These are phyloP conservation scores for Talaromyces nanjingensis DNA, from an alignment of 495 filamentous ascomycete species.

Conservation along the genomic window DNA sequence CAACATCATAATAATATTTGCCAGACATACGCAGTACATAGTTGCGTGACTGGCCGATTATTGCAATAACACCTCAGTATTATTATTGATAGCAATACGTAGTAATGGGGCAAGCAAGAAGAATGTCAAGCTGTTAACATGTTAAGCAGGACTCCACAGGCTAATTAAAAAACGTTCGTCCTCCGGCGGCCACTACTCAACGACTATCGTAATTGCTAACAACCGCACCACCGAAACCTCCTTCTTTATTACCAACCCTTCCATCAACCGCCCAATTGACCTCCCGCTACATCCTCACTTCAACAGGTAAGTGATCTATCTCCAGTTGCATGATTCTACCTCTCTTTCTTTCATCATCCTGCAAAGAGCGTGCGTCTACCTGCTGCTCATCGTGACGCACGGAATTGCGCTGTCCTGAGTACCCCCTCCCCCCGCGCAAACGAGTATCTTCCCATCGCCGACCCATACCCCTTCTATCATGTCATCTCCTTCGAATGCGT, in stretches of 20 bases:
- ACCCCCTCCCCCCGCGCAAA: conserved; percentile 5
- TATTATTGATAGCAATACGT: neutral
- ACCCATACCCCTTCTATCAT: neutral
- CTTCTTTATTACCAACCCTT: neutral
- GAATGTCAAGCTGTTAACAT: neutral
- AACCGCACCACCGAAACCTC: neutral
- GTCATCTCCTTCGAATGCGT: neutral
- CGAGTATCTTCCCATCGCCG: neutral
- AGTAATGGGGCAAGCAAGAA: neutral
- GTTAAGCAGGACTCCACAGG: neutral
- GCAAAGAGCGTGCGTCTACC: neutral
- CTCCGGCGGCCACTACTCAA: neutral
- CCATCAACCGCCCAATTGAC: neutral
- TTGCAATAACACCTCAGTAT: neutral
- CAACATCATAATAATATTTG: neutral
- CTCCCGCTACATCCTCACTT: neutral
- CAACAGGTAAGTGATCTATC: neutral
- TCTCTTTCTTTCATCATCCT: neutral
- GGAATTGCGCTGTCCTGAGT: neutral
- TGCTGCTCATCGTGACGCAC: neutral
- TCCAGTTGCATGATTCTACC: neutral
- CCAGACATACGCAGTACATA: neutral
- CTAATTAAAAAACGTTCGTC: neutral
- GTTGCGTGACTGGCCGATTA: neutral
- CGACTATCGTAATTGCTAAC: neutral